phyloP scores from a whole-genome alignment of 345 rosid species.

The Syzygium jambos region DNA sequence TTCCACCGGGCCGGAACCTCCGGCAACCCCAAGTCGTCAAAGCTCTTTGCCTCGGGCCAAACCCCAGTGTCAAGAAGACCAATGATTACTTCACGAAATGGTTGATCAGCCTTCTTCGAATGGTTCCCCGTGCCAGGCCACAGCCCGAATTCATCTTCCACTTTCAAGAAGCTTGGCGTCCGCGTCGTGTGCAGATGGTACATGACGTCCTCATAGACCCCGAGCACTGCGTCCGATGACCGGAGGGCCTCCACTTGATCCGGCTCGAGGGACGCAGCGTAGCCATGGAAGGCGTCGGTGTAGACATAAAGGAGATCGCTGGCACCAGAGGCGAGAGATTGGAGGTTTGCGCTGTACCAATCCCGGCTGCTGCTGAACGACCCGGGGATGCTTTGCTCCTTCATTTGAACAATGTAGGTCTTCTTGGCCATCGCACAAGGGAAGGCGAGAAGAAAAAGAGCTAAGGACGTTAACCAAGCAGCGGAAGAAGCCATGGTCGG shows the following conservation, averaged over 20 bases:
- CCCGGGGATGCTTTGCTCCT: slow-evolving; percentile 43
- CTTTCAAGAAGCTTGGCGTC: slow-evolving; percentile 53
- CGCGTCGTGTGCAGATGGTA: slow-evolving; percentile 78
- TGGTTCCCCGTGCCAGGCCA: slow-evolving; percentile 19
- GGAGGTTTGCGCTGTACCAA: slow-evolving; percentile 60
- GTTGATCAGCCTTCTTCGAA: slow-evolving; percentile 17
- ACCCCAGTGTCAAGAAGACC: slow-evolving; percentile 88
- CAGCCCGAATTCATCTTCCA: slow-evolving; percentile 37
- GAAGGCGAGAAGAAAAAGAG: not conserved
- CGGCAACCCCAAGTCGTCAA: slow-evolving; percentile 53
- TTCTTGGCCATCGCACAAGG: slow-evolving; percentile 3
- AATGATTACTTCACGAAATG: slow-evolving; percentile 39
- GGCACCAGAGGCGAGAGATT: slow-evolving; percentile 26
- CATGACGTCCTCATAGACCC: slow-evolving; percentile 55
- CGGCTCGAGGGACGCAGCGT: slow-evolving; percentile 52
- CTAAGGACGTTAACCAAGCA: not conserved
- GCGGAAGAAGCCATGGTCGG: not conserved
- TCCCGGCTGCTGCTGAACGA: slow-evolving; percentile 42
- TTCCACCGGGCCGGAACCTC: slow-evolving; percentile 60
- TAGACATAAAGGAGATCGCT: slow-evolving; percentile 37
- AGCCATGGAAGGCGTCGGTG: slow-evolving; percentile 53
- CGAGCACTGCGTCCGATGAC: slow-evolving; percentile 39
- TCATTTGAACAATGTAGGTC: slow-evolving; percentile 77
- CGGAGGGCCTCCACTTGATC: slow-evolving; percentile 48
- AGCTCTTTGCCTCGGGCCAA: slow-evolving; percentile 77